phyloP scores from a whole-genome alignment of 768 basidiomycete species.

The Paxillus involutus region DNA sequence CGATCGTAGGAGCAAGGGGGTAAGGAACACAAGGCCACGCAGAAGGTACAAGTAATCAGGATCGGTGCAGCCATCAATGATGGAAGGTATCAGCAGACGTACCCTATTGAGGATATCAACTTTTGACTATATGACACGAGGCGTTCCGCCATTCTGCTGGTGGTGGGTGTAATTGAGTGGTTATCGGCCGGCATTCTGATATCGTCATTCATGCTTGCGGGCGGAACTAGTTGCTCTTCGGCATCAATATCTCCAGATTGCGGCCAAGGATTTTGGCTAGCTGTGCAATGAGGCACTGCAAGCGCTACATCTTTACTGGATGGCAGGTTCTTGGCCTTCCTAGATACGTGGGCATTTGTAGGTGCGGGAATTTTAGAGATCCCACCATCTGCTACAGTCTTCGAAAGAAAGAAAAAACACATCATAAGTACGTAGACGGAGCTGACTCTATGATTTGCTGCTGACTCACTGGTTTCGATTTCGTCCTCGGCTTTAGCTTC shows the following conservation, averaged over 20 bases:
- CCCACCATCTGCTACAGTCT: slow-evolving; percentile 19
- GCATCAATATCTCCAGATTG: slow-evolving; percentile 12
- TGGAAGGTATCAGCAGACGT: slow-evolving; percentile 31
- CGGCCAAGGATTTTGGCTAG: slow-evolving; percentile 8
- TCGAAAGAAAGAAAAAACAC: neutral
- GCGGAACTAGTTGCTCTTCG: slow-evolving; percentile 15
- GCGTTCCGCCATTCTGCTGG: slow-evolving; percentile 43
- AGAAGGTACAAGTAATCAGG: slow-evolving; percentile 28
- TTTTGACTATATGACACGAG: slow-evolving; percentile 52
- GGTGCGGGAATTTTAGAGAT: slow-evolving; percentile 16
- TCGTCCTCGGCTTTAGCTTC: slow-evolving; percentile 30
- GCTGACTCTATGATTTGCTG: neutral
- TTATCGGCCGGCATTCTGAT: slow-evolving; percentile 26
- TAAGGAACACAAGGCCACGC: slow-evolving; percentile 10
- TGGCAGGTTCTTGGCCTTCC: slow-evolving; percentile 19
- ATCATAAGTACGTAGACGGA: slow-evolving; percentile 17
- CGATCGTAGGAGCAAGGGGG: slow-evolving; percentile 14
- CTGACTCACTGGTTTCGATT: slow-evolving; percentile 21
- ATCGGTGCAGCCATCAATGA: slow-evolving; percentile 13
- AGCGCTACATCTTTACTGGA: slow-evolving; percentile 12
- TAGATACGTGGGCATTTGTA: slow-evolving; percentile 15
- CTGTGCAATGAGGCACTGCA: slow-evolving; percentile 7
- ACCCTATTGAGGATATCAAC: slow-evolving; percentile 45
- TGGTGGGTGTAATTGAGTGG: slow-evolving; percentile 12
- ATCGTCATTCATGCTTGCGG: slow-evolving; percentile 26